Evolutionary conservation across 2,329 filamentous ascomycete genomes (phyloP).

Genomic region (Ascochyta viciae-villosae): DNA sequence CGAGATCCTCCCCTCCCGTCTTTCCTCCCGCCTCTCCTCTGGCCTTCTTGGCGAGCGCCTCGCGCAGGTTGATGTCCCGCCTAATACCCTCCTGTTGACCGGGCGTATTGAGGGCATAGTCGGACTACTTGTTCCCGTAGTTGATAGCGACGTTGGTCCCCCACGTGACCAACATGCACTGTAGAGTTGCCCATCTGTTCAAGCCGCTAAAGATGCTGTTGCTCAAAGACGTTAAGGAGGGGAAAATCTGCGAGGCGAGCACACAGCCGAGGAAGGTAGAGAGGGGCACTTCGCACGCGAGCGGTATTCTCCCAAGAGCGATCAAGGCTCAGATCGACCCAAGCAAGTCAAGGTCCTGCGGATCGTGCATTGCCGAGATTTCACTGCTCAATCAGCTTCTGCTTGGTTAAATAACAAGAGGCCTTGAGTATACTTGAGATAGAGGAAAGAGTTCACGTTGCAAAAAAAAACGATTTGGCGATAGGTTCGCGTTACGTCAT

Average conservation of each 20-base stretch:
- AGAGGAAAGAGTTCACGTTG: too few species aligned
- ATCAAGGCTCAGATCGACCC: conserved; percentile 2
- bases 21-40: not conserved
- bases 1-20: not conserved
- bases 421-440: too few species aligned
- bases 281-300: conserved; percentile 1
- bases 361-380: conserved; percentile 2
- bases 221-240: not conserved
- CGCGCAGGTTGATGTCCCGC: conserved; percentile 2
- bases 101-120: conserved; percentile 4
- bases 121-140: not conserved
- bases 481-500: too few species aligned
- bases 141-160: conserved; percentile 9
- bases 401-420: too few species aligned
- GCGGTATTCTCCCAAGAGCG: conserved; percentile 3
- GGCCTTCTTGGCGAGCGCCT: conserved; percentile 1
- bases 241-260: conserved; percentile 4
- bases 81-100: conserved; percentile 2
- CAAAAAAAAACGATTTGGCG: too few species aligned
- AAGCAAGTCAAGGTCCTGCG: conserved; percentile 1
- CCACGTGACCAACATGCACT: conserved; percentile 9
- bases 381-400: too few species aligned
- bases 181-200: conserved; percentile 10
- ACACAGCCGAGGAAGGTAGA: conserved; percentile 4
- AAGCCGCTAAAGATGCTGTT: conserved; percentile 7